Evolutionary conservation across 257 asterid species (phyloP), one percentile per base, ranked within the genome.

Genomic region (Eucommia ulmoides): DNA sequence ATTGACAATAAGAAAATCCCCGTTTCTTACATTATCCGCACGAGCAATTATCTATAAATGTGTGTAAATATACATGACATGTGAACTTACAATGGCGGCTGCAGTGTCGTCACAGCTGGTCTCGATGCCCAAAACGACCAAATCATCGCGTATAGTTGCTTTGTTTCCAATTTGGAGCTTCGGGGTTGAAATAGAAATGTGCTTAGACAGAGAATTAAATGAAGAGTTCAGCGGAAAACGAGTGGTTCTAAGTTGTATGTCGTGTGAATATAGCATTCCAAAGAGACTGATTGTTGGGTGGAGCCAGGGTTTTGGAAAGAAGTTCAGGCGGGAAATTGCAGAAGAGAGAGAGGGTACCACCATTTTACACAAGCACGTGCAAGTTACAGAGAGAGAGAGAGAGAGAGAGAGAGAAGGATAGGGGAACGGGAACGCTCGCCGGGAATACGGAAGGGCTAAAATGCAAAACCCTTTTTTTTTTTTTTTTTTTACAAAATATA

Each of bases 71-170:
- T 3, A 3, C 16, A 3, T 38, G n/a, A 5, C n/a, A 26, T 6
- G 6, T 6, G 26, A 25, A 66, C 94, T 71, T 73, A 89, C 98
- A 53, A 89, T 79, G 19, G 96, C 96, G 38, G 96, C 98, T 10
- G 96, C 98, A 17, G 98, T 89, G 63, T 89, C 94, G 60, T 89
- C 98, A 8, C 96, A 89, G 64, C 98, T 85, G 33, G 98, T 89
- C 63, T 89, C 98, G 33, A 89, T 89, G 1, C 98, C 98, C 65
- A 85, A 72, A 65, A 89, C 67, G 55, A 78, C 59, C 52, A 89
- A 68, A 49, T 66, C 74, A 50, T 77, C 86, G 23, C 64, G 74
- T 33, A 72, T 60, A 26, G 18, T 49, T 42, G 53, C 41, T 23
- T 59, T 52, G 24, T 42, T 64, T 23, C 20, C 7, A 19, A 23